These are phyloP conservation scores for Solanum stenotomum DNA, from an alignment of 257 asterid species.

Conservation along the genomic window DNA sequence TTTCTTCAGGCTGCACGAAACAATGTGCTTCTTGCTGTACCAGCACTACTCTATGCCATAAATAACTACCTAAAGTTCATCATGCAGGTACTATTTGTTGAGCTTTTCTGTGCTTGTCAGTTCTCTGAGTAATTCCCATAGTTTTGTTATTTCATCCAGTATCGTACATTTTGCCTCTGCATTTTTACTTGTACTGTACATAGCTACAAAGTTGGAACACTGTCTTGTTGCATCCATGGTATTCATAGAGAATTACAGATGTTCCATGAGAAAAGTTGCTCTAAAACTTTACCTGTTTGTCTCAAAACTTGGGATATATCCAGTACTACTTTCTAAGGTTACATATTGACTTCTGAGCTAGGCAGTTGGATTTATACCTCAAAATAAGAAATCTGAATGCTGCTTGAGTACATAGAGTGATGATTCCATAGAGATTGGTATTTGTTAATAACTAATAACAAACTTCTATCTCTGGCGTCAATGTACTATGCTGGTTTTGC, in stretches of 20 bases:
- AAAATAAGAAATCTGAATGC: not conserved
- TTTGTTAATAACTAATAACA: not conserved
- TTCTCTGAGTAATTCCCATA: not conserved
- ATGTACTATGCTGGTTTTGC: not conserved
- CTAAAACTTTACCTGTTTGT: not conserved
- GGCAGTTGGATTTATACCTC: not conserved
- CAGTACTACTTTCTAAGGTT: not conserved
- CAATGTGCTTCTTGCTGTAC: constrained; percentile 80
- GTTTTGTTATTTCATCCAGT: not conserved
- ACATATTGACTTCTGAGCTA: not conserved
- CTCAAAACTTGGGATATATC: not conserved
- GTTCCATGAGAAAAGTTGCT: not conserved
- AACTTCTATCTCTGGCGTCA: not conserved
- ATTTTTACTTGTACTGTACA: not conserved
- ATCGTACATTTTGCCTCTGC: not conserved
- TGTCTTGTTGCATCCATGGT: not conserved
- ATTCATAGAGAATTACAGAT: not conserved
- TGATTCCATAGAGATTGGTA: not conserved
- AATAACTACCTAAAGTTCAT: constrained; percentile 84
- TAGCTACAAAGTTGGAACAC: not conserved
- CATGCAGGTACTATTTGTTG: constrained; percentile 64
- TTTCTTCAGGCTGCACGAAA: constrained; percentile 80
- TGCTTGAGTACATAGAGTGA: not conserved
- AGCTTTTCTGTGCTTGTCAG: not conserved
- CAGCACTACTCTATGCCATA: constrained; percentile 88